Percentiles rank a stretch among this genome's conserved stretches.
Evolutionary conservation across 129 eudicot species (phyloP).

Genomic region (Apium graveolens): DNA sequence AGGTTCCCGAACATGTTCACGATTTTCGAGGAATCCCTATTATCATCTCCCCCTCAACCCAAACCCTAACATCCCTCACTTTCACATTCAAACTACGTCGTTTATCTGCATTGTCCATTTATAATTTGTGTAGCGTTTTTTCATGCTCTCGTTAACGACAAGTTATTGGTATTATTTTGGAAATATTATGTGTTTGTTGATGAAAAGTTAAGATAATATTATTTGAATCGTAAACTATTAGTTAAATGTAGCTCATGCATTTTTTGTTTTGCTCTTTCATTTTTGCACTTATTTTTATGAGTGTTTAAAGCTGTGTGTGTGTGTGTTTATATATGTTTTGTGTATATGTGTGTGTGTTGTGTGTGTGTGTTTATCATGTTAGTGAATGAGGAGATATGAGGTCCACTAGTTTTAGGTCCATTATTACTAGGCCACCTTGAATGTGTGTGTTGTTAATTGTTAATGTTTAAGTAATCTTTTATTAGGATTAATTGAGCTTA

Average conservation of each 20-base stretch:
- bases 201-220: background rate
- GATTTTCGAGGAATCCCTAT: background rate
- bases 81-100: background rate
- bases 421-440: background rate
- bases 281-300: background rate
- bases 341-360: too few species aligned
- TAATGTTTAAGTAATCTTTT: background rate
- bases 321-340: too few species aligned
- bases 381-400: background rate
- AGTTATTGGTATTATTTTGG: background rate
- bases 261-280: background rate
- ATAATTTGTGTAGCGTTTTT: background rate
- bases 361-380: background rate
- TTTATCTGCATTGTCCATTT: background rate
- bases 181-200: background rate
- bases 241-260: background rate
- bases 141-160: background rate
- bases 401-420: background rate
- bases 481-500: background rate
- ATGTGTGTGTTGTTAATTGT: background rate
- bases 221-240: background rate
- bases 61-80: background rate
- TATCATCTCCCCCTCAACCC: background rate
- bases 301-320: background rate
- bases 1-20: background rate